Evolutionary conservation across 495 filamentous ascomycete genomes (phyloP).

Genomic region (Hypoxylon crocopeplum): DNA sequence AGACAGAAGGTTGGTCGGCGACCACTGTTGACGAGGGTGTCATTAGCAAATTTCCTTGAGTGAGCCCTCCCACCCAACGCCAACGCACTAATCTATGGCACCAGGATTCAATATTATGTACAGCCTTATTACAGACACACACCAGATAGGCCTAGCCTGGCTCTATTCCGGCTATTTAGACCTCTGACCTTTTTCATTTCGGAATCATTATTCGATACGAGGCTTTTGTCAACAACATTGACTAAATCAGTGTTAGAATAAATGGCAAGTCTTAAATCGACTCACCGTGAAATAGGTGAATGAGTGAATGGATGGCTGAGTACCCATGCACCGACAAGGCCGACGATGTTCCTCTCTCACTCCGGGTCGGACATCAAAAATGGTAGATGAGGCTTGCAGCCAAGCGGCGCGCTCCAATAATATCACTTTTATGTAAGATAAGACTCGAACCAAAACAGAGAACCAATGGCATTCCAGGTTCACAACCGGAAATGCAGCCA

Average conservation of each 20-base stretch:
- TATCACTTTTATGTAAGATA: constrained; percentile 12
- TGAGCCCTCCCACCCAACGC: constrained; percentile 13
- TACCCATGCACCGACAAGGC: constrained; percentile 13
- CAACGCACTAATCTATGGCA: constrained; percentile 28
- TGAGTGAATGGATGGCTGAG: constrained; percentile 3
- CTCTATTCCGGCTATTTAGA: constrained; percentile 37
- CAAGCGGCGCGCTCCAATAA: constrained; percentile 21
- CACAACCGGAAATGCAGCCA: constrained; percentile 28
- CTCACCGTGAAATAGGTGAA: no score
- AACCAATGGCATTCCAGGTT: constrained; percentile 26
- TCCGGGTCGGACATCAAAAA: constrained; percentile 23
- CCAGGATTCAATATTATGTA: constrained; percentile 35
- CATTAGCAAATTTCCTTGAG: constrained; percentile 34
- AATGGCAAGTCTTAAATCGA: no score
- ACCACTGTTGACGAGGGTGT: constrained; percentile 38
- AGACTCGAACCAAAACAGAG: constrained; percentile 18
- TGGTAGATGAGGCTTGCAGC: constrained; percentile 33
- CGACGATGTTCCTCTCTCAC: constrained; percentile 16
- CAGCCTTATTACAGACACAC: constrained; percentile 31
- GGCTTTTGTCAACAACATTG: background rate
- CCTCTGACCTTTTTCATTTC: constrained; percentile 22
- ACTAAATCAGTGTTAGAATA: no score
- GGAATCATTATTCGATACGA: constrained; percentile 23
- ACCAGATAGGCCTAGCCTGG: constrained; percentile 21
- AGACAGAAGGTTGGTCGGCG: constrained; percentile 30